Evolutionary conservation across 169 alveolate genomes (phyloP).

Genomic region (Babesia ovata): DNA sequence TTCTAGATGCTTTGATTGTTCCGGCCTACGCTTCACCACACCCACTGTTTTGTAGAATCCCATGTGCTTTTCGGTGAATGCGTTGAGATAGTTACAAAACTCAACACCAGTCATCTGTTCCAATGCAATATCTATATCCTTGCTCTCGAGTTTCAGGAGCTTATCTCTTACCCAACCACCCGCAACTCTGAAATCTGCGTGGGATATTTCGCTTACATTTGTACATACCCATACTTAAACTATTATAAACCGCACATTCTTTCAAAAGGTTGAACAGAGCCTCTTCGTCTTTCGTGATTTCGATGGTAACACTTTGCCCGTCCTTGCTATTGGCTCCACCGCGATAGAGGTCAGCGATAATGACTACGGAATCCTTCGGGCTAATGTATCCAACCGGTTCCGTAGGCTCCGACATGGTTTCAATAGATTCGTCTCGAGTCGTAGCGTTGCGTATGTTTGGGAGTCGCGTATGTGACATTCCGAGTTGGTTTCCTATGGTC

Average conservation of each 20-base stretch:
- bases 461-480: background rate
- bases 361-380: background rate
- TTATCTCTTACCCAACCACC: slow-evolving; percentile 99
- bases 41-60: slow-evolving; percentile 84
- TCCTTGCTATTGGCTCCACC: background rate
- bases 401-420: background rate
- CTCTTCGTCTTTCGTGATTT: slow-evolving; percentile 48
- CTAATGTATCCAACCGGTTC: background rate
- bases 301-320: slow-evolving; percentile 5
- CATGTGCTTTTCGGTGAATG: slow-evolving; percentile 73
- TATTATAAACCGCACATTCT: slow-evolving; percentile 40
- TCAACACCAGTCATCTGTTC: slow-evolving; percentile 93
- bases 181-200: slow-evolving; percentile 90
- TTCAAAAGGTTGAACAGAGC: slow-evolving; percentile 47
- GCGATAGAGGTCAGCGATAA: slow-evolving; percentile 19
- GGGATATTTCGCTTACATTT: background rate
- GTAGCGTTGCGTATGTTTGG: background rate
- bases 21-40: slow-evolving; percentile 91
- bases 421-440: background rate
- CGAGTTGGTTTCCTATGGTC: background rate
- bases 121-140: slow-evolving; percentile 97
- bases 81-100: slow-evolving; percentile 73
- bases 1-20: slow-evolving; percentile 95
- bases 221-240: slow-evolving; percentile 50
- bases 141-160: slow-evolving; percentile 72